These are phyloP conservation scores for Tetrahymena elliotti DNA, from an alignment of 73 alveolate genomes.

Conservation along the genomic window DNA sequence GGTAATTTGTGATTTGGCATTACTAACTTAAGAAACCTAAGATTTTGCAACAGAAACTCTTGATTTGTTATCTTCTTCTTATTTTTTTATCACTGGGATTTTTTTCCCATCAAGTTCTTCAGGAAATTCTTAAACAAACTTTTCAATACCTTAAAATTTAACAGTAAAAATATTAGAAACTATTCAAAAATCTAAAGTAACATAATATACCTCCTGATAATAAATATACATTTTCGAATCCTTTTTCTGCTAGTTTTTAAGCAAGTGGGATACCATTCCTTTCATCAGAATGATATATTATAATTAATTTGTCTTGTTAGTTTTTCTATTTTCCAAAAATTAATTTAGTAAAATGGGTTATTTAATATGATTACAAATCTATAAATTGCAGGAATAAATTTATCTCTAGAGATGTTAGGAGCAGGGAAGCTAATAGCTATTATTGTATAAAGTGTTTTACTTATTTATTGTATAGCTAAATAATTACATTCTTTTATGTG, in stretches of 20 bases:
- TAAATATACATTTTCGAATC: constrained; percentile 71
- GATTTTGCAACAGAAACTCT: neutral
- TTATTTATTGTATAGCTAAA: neutral
- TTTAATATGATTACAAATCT: constrained; percentile 43
- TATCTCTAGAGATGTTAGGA: constrained; percentile 71
- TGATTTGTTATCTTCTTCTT: neutral
- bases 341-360: neutral
- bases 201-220: constrained; percentile 78
- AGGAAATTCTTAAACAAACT: neutral
- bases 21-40: neutral
- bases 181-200: constrained; percentile 25
- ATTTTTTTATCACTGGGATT: neutral
- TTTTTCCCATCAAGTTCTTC: neutral
- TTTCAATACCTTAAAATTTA: neutral
- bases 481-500: constrained; percentile 61
- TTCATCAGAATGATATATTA: constrained; percentile 73
- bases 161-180: neutral
- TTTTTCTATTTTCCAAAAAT: constrained; percentile 40
- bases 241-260: constrained; percentile 61
- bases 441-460: neutral
- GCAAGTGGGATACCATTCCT: constrained; percentile 74
- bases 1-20: neutral
- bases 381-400: constrained; percentile 59
- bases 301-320: constrained; percentile 69
- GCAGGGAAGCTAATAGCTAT: constrained; percentile 69